A percentile compares a stretch with the other conserved stretches of the same genome.
Evolutionary conservation across 2,329 filamentous ascomycete genomes (phyloP).

Genomic region (Arthroderma sp.): DNA sequence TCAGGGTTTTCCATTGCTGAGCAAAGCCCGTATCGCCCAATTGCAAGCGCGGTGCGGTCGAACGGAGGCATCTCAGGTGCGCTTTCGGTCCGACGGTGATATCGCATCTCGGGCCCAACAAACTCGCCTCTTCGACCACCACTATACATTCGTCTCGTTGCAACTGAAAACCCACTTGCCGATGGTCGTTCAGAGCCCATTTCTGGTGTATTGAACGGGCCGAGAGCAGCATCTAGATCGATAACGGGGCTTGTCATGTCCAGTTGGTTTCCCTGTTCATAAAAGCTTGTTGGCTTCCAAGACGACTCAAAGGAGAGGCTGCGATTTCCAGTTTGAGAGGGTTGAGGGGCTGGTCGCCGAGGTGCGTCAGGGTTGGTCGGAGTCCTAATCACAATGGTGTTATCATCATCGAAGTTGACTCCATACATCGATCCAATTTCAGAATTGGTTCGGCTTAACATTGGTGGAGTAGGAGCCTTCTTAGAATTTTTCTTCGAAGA

Average conservation of each 20-base stretch:
- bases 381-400: slow-evolving; percentile 34
- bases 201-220: slow-evolving; percentile 67
- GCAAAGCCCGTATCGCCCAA: slow-evolving; percentile 25
- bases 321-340: slow-evolving; percentile 10
- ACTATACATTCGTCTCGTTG: slow-evolving; percentile 35
- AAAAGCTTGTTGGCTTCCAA: slow-evolving; percentile 33
- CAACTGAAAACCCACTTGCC: slow-evolving; percentile 26
- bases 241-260: slow-evolving; percentile 70
- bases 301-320: slow-evolving; percentile 21
- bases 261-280: slow-evolving; percentile 37
- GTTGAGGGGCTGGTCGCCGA: slow-evolving; percentile 9
- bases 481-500: slow-evolving; percentile 25
- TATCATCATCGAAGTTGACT: slow-evolving; percentile 37
- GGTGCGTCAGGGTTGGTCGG: slow-evolving; percentile 26
- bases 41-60: slow-evolving; percentile 28
- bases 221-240: slow-evolving; percentile 84
- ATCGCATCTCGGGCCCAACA: slow-evolving; percentile 36
- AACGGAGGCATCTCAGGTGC: slow-evolving; percentile 37
- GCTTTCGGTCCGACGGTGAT: slow-evolving; percentile 38
- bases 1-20: slow-evolving; percentile 30
- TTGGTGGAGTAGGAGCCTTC: slow-evolving; percentile 31
- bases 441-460: slow-evolving; percentile 27
- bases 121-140: slow-evolving; percentile 35
- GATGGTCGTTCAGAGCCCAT: slow-evolving; percentile 22
- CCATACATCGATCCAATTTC: slow-evolving; percentile 31